Percentiles rank a stretch among this genome's conserved stretches.
phyloP scores from a whole-genome alignment of 2,329 filamentous ascomycete genomes.

The Colletotrichum brevisporum region DNA sequence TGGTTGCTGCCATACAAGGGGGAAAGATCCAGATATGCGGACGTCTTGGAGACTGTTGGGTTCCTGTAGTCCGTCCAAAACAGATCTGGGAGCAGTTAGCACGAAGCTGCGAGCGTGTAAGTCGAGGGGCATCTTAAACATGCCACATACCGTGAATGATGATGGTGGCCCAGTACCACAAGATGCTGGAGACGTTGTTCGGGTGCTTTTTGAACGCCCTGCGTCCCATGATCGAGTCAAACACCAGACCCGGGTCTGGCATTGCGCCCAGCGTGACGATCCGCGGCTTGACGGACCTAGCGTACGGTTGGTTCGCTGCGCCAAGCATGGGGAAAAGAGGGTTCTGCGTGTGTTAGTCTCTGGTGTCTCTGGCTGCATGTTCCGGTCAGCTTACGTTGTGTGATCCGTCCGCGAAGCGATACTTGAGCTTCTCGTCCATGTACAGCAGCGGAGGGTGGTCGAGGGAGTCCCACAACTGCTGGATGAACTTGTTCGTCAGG shows the following conservation, averaged over 20 bases:
- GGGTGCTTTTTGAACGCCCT: constrained; percentile 70
- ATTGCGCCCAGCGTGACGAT: constrained; percentile 73
- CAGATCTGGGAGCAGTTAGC: constrained; percentile 61
- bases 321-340: constrained; percentile 75
- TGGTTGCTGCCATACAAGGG: constrained; percentile 80
- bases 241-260: constrained; percentile 76
- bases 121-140: no score
- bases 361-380: neutral
- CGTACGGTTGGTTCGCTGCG: constrained; percentile 77
- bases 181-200: constrained; percentile 79
- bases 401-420: constrained; percentile 78
- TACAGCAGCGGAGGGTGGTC: constrained; percentile 81
- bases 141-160: constrained; percentile 74
- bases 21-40: constrained; percentile 79
- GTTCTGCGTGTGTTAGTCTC: constrained; percentile 61
- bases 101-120: neutral
- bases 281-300: constrained; percentile 73
- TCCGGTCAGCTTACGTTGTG: constrained; percentile 65
- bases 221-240: constrained; percentile 72
- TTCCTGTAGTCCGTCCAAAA: constrained; percentile 79
- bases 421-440: constrained; percentile 73
- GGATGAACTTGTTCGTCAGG: constrained; percentile 77
- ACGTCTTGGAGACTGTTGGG: constrained; percentile 74
- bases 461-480: constrained; percentile 78
- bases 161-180: constrained; percentile 68